Percentiles rank a stretch among this genome's conserved stretches.
phyloP scores from a whole-genome alignment of 2,329 filamentous ascomycete species.

The Truncatella angustata region DNA sequence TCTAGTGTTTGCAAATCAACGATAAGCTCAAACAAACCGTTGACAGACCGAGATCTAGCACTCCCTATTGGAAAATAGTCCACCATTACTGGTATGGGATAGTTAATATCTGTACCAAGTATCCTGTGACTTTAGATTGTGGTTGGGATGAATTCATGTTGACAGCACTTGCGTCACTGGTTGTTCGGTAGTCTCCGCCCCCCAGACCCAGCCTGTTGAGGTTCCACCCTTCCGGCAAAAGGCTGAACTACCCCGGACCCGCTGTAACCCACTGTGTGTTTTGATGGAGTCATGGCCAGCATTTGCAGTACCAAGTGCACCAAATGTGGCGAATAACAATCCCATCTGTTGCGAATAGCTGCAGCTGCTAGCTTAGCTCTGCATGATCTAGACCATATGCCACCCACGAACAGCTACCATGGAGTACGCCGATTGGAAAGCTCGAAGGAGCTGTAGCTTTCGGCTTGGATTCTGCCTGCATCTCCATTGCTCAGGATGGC shows the following conservation, averaged over 20 bases:
- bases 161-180: not conserved
- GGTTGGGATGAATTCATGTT: too few species aligned
- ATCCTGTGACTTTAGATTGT: too few species aligned
- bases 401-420: not conserved
- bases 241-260: conserved; percentile 2
- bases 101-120: too few species aligned
- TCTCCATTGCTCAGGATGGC: too few species aligned
- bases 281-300: not conserved
- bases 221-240: too few species aligned
- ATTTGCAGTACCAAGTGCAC: not conserved
- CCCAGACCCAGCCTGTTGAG: not conserved
- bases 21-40: too few species aligned
- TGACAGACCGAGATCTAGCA: too few species aligned
- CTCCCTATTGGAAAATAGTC: too few species aligned
- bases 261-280: not conserved
- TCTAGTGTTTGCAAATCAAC: too few species aligned
- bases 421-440: not conserved
- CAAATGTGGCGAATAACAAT: not conserved
- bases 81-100: too few species aligned
- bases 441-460: not conserved
- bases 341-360: not conserved
- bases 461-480: not conserved
- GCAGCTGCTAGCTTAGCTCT: not conserved
- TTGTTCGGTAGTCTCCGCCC: not conserved
- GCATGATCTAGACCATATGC: not conserved